These are phyloP conservation scores for Phialemoniopsis sp. DNA, from an alignment of 2,329 filamentous ascomycete species.

Conservation along the genomic window DNA sequence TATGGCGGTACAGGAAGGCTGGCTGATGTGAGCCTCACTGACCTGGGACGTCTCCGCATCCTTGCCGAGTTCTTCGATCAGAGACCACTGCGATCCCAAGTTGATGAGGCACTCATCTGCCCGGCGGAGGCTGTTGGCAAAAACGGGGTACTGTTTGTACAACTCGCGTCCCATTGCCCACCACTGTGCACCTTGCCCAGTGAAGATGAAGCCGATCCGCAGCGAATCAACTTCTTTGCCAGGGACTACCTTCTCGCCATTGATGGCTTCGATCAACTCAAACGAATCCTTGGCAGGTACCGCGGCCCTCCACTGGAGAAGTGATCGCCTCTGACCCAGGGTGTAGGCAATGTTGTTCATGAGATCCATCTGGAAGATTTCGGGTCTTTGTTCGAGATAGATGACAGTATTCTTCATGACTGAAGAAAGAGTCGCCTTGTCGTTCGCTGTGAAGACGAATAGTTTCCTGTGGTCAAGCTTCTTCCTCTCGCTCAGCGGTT, in stretches of 20 bases:
- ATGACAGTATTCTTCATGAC: constrained; percentile 31
- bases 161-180: constrained; percentile 36
- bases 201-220: constrained; percentile 35
- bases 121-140: constrained; percentile 24
- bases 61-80: constrained; percentile 27
- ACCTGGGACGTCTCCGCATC: constrained; percentile 28
- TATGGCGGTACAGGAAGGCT: constrained; percentile 33
- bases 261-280: constrained; percentile 38
- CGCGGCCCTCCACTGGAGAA: constrained; percentile 37
- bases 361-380: constrained; percentile 37
- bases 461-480: constrained; percentile 24
- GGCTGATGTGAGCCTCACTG: constrained; percentile 31
- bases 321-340: constrained; percentile 36
- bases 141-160: constrained; percentile 29
- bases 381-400: constrained; percentile 35
- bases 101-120: constrained; percentile 24
- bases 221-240: constrained; percentile 30
- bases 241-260: constrained; percentile 25
- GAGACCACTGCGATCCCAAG: constrained; percentile 27
- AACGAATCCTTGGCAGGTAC: constrained; percentile 37
- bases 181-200: constrained; percentile 35
- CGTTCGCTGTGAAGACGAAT: constrained; percentile 38
- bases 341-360: constrained; percentile 45
- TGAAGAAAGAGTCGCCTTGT: constrained; percentile 23
- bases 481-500: constrained; percentile 18